Evolutionary conservation across 1,284 basidiomycete species (phyloP).

Genomic region (Trichosporon asahii): DNA sequence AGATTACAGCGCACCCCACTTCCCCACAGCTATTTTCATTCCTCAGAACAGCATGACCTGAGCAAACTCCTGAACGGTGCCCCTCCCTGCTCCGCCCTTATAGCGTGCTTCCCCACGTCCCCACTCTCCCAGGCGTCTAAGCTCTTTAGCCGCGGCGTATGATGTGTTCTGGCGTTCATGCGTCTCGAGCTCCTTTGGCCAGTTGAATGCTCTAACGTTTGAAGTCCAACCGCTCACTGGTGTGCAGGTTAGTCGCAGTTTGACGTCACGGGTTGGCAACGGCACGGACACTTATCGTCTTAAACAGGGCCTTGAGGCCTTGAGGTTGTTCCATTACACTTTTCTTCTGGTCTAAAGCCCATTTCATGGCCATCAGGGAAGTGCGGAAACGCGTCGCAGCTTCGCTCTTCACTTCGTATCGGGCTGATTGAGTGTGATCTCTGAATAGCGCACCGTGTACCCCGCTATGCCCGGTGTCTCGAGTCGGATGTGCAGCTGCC

Average conservation of each 20-base stretch:
- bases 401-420: no score
- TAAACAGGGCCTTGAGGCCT: no score
- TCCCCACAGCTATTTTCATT: not conserved
- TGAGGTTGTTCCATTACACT: not conserved
- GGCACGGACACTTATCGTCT: not conserved
- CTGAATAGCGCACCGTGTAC: no score
- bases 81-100: not conserved
- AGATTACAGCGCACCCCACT: not conserved
- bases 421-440: no score
- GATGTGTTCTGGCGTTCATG: not conserved
- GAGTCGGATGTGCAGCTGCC: not conserved
- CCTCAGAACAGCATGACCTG: not conserved
- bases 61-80: not conserved
- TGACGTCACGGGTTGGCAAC: not conserved
- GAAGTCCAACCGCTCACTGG: not conserved
- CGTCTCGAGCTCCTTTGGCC: not conserved
- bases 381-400: no score
- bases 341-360: not conserved
- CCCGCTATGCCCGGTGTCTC: no score
- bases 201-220: not conserved
- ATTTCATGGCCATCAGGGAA: not conserved
- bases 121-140: not conserved
- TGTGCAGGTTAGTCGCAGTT: not conserved
- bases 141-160: not conserved
- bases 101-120: not conserved